phyloP scores from a whole-genome alignment of 1,284 basidiomycete species.

The Porogramme epimiltina region DNA sequence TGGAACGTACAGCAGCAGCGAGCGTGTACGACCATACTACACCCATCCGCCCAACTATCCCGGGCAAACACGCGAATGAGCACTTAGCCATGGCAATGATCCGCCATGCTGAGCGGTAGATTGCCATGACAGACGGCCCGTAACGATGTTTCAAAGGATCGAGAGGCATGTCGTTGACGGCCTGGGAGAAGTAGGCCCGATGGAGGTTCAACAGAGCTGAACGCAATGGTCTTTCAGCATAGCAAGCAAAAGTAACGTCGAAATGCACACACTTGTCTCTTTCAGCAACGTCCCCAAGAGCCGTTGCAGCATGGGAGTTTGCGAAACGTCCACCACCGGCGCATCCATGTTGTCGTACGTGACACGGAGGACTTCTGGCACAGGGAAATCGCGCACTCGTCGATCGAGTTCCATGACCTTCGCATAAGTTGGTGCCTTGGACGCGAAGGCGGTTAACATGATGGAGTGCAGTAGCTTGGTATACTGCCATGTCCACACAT shows the following conservation, averaged over 20 bases:
- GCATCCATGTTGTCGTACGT: conserved; percentile 20
- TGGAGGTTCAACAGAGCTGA: conserved; percentile 69
- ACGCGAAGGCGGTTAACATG: conserved; percentile 55
- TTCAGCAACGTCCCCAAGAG: conserved; percentile 53
- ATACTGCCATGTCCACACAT: conserved; percentile 59
- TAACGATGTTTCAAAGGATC: conserved; percentile 64
- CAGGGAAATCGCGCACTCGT: conserved; percentile 46
- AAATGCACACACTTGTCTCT: conserved; percentile 54
- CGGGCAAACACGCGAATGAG: conserved; percentile 42
- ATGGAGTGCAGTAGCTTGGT: conserved; percentile 52
- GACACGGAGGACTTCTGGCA: conserved; percentile 50
- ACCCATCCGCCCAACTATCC: conserved; percentile 46
- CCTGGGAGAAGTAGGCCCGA: conserved; percentile 66
- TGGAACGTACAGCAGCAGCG: conserved; percentile 62
- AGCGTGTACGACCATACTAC: conserved; percentile 62
- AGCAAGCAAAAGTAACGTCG: neutral
- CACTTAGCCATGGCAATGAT: conserved; percentile 50
- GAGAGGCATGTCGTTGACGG: conserved; percentile 56
- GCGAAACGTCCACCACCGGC: neutral
- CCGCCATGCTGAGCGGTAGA: conserved; percentile 70
- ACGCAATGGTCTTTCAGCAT: neutral
- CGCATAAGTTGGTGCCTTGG: conserved; percentile 48
- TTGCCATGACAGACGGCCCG: conserved; percentile 66
- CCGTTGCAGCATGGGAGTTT: conserved; percentile 40
- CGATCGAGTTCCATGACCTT: conserved; percentile 46